Conservation (phyloP, 495 filamentous ascomycete species). For the Bathelium albidoporum region DNA sequence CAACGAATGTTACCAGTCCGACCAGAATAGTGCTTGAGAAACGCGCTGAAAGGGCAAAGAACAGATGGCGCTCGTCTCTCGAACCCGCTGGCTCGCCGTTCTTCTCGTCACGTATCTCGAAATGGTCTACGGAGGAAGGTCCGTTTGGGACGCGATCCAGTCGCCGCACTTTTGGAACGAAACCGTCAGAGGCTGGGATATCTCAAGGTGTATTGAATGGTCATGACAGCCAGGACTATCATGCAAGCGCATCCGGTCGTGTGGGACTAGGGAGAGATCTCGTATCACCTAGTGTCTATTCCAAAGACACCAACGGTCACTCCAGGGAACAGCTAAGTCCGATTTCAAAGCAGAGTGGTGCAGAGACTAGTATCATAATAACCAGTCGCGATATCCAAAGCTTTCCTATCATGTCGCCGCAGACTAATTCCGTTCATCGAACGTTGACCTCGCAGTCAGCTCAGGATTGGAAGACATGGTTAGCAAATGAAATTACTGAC, state of each 20-base stretch:
- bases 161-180: neutral
- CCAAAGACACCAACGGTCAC: conserved; percentile 22
- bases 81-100: conserved; percentile 19
- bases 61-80: conserved; percentile 27
- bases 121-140: conserved; percentile 13
- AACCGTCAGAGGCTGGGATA: neutral
- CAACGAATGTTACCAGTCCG: conserved; percentile 19
- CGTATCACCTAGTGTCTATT: conserved; percentile 32
- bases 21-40: conserved; percentile 23
- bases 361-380: neutral
- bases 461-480: neutral
- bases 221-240: conserved; percentile 3
- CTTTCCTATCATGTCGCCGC: neutral
- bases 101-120: neutral
- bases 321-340: neutral
- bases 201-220: conserved; percentile 7
- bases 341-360: neutral
- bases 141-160: conserved; percentile 19
- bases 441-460: neutral
- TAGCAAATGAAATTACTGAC: neutral
- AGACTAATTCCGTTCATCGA: neutral
- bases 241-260: neutral
- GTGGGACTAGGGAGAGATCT: neutral
- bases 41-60: conserved; percentile 21
- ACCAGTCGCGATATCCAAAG: neutral